phyloP scores from a whole-genome alignment of 768 basidiomycete species.

The Kwoniella bestiolae region DNA sequence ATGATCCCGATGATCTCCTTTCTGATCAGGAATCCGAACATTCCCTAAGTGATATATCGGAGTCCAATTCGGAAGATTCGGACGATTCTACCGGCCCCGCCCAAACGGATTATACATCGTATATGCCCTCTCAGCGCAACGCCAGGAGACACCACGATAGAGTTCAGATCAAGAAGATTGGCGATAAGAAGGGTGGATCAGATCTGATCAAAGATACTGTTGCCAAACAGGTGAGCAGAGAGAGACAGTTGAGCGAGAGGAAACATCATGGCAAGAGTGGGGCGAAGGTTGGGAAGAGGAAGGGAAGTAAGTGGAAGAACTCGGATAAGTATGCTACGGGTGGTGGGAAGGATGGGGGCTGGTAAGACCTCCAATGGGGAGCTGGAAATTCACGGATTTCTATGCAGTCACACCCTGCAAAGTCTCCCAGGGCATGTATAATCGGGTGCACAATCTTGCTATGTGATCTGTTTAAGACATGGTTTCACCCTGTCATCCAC shows the following conservation, averaged over 20 bases:
- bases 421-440: no score
- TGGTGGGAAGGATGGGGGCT: constrained; percentile 39
- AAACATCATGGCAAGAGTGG: constrained; percentile 35
- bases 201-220: constrained; percentile 19
- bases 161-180: constrained; percentile 18
- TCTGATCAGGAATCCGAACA: constrained; percentile 7
- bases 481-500: no score
- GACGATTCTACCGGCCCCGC: constrained; percentile 37
- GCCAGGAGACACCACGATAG: constrained; percentile 9
- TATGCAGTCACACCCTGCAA: constrained; percentile 1
- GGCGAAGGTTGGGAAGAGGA: constrained; percentile 46
- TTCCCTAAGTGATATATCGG: constrained; percentile 13
- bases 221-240: constrained; percentile 28
- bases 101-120: constrained; percentile 45
- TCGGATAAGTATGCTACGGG: constrained; percentile 43
- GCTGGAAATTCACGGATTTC: no score
- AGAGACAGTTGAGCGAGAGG: constrained; percentile 35
- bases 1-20: constrained; percentile 18
- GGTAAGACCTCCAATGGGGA: no score
- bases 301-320: constrained; percentile 57
- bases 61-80: constrained; percentile 23
- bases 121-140: constrained; percentile 26
- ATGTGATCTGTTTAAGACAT: no score
- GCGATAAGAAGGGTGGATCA: constrained; percentile 12
- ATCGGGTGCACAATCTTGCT: no score